Conservation (phyloP, 2,329 filamentous ascomycete species). For the Fusarium tjaetaba region DNA sequence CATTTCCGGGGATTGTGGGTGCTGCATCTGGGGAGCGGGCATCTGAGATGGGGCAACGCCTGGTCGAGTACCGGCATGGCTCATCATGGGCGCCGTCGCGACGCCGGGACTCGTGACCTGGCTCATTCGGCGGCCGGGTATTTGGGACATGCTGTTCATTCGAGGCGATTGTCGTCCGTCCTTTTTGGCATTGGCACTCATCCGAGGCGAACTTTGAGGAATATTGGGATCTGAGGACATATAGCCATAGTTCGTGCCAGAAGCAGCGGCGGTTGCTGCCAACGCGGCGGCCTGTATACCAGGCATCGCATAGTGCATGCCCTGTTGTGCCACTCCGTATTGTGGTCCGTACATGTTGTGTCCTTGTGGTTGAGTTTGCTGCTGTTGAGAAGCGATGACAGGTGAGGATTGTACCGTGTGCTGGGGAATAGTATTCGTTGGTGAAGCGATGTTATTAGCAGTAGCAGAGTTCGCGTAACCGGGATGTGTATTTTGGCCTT, state of each 20-base stretch:
- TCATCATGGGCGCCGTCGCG: constrained; percentile 79
- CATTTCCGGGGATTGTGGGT: constrained; percentile 82
- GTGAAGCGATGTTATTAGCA: constrained; percentile 74
- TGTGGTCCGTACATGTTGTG: constrained; percentile 84
- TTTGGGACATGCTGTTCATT: constrained; percentile 70
- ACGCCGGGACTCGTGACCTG: constrained; percentile 80
- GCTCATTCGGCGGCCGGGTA: constrained; percentile 76
- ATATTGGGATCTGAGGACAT: constrained; percentile 76
- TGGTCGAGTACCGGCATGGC: constrained; percentile 65
- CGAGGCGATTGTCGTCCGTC: constrained; percentile 82
- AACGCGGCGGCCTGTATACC: constrained; percentile 90
- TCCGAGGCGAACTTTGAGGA: constrained; percentile 79
- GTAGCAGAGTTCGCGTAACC: constrained; percentile 69
- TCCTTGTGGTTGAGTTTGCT: constrained; percentile 66
- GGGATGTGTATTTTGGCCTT: constrained; percentile 72
- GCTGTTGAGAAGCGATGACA: constrained; percentile 81
- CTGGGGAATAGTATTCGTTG: constrained; percentile 74
- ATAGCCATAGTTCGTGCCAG: constrained; percentile 80
- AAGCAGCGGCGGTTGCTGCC: constrained; percentile 90
- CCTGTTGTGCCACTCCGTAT: constrained; percentile 77
- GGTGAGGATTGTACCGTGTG: constrained; percentile 79
- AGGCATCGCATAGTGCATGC: constrained; percentile 83
- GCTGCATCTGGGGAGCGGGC: constrained; percentile 71
- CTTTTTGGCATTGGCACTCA: constrained; percentile 76
- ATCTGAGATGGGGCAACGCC: constrained; percentile 68